Conservation (phyloP, 2,329 filamentous ascomycete genomes). For the Paecilomyces variotii region DNA sequence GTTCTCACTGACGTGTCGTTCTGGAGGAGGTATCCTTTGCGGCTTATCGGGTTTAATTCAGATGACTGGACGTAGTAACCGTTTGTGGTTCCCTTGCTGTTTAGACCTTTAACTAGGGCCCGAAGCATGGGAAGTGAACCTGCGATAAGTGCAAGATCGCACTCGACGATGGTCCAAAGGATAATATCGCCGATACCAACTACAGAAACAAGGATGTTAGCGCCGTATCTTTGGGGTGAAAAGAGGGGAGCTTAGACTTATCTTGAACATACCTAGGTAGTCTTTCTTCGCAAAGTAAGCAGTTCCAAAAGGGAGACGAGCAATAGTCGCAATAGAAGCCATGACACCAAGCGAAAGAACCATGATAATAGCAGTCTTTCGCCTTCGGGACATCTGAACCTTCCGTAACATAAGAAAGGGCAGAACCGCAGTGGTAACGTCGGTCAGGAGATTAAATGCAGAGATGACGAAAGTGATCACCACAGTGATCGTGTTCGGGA, state of each 20-base stretch:
- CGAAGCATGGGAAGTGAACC: neutral
- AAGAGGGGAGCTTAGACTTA: neutral
- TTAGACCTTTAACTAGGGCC: neutral
- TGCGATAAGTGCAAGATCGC: neutral
- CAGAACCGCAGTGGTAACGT: neutral
- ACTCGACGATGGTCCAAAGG: neutral
- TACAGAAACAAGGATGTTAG: neutral
- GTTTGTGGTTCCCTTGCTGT: neutral
- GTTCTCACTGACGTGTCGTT: neutral
- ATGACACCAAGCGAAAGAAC: neutral
- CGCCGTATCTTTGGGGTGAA: neutral
- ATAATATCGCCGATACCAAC: neutral
- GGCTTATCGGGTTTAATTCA: neutral
- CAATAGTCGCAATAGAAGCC: neutral
- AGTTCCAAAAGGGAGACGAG: neutral
- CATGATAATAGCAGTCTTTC: neutral
- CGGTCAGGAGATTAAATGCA: neutral
- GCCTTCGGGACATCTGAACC: neutral
- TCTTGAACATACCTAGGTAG: neutral
- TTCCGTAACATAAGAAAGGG: neutral
- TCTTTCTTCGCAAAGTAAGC: neutral
- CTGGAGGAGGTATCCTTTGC: neutral
- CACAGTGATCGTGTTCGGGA: neutral
- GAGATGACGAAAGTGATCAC: neutral
- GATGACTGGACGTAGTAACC: neutral